Conservation (phyloP, 2,329 filamentous ascomycete species). For the Colletotrichum navitas region DNA sequence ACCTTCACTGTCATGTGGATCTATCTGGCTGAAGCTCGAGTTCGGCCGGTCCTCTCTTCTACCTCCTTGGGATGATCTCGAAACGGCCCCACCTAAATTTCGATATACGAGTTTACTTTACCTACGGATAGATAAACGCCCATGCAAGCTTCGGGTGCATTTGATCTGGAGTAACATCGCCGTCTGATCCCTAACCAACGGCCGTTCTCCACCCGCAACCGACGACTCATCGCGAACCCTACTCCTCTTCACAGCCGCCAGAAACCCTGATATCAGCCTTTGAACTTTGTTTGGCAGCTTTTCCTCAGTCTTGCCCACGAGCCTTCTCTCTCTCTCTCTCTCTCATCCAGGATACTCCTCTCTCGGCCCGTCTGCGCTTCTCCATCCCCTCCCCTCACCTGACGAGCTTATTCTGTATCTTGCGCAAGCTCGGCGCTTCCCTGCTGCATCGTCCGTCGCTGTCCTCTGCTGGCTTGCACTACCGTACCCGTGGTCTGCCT, state of each 20-base stretch:
- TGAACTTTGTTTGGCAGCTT: background rate
- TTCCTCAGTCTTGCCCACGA: background rate
- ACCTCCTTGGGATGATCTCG: slow-evolving; percentile 39
- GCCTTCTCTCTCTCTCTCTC: background rate
- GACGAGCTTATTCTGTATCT: background rate
- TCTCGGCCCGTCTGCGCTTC: background rate
- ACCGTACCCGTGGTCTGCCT: background rate
- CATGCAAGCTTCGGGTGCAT: slow-evolving; percentile 39
- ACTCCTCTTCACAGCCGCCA: background rate
- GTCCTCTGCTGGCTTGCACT: background rate
- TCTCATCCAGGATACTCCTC: background rate
- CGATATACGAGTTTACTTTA: slow-evolving; percentile 39
- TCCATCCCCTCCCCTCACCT: too few relatives aligned
- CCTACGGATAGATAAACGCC: slow-evolving; percentile 38
- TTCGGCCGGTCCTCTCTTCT: slow-evolving; percentile 7
- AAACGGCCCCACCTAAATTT: slow-evolving; percentile 38
- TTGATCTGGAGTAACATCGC: slow-evolving; percentile 34
- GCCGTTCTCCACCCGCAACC: slow-evolving; percentile 26
- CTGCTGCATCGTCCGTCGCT: background rate
- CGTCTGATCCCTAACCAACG: slow-evolving; percentile 28
- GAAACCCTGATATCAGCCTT: background rate
- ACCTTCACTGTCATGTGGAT: slow-evolving; percentile 35
- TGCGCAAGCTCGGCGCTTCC: background rate
- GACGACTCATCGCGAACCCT: slow-evolving; percentile 11
- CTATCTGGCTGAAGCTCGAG: slow-evolving; percentile 21